A percentile compares a stretch with the other conserved stretches of the same genome.
Evolutionary conservation across 2,329 filamentous ascomycete genomes (phyloP).

Genomic region (Fusarium newnesense): DNA sequence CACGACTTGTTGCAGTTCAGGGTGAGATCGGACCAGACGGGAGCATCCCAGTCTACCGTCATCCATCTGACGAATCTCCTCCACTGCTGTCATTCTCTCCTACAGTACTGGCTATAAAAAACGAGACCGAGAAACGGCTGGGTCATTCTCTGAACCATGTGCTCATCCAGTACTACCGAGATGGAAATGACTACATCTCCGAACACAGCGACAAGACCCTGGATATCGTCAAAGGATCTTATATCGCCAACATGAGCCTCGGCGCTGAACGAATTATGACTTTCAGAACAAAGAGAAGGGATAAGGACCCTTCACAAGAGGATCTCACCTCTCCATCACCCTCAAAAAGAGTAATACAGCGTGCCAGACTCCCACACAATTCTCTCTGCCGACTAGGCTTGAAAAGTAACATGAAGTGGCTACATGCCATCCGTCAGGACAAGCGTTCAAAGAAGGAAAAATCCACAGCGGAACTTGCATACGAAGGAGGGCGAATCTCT

Average conservation of each 20-base stretch:
- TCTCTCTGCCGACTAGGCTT: constrained; percentile 87
- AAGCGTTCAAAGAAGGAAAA: constrained; percentile 78
- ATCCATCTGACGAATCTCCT: constrained; percentile 89
- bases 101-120: constrained; percentile 74
- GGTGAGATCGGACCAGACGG: constrained; percentile 76
- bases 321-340: constrained; percentile 16
- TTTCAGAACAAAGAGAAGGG: constrained; percentile 80
- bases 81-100: constrained; percentile 80
- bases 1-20: constrained; percentile 90
- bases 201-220: constrained; percentile 98
- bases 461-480: constrained; percentile 75
- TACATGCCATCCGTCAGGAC: constrained; percentile 92
- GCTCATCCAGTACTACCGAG: constrained; percentile 92
- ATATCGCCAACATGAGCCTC: constrained; percentile 93
- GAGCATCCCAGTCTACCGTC: constrained; percentile 89
- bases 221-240: constrained; percentile 83
- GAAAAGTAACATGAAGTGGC: constrained; percentile 84
- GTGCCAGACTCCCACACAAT: constrained; percentile 84
- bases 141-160: constrained; percentile 90
- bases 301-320: constrained; percentile 51
- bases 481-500: constrained; percentile 82
- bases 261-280: constrained; percentile 92
- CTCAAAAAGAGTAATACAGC: constrained; percentile 65
- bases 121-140: constrained; percentile 74
- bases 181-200: constrained; percentile 88